A percentile compares a stretch with the other conserved stretches of the same genome.
Conservation (phyloP, 345 rosid species). For the Eucalyptus marginata region DNA sequence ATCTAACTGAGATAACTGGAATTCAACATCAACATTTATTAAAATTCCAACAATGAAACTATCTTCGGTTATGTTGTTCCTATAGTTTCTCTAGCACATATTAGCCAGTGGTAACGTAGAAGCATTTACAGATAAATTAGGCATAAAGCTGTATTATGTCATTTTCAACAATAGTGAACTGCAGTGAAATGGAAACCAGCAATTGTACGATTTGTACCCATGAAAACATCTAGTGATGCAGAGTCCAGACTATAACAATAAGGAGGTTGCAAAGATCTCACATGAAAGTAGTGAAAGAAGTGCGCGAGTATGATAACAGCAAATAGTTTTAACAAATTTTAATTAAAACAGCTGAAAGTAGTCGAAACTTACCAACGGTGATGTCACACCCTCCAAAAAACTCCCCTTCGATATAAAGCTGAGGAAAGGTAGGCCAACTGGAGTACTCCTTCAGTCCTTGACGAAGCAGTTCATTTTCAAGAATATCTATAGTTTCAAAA, state of each 20-base stretch:
- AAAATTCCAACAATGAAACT: not conserved
- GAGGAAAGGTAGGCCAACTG: constrained; percentile 95
- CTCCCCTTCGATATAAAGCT: constrained; percentile 84
- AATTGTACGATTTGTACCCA: not conserved
- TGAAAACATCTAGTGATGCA: not conserved
- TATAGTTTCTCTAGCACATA: not conserved
- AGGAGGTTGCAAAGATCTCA: not conserved
- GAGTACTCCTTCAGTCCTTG: constrained; percentile 91
- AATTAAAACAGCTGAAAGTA: not conserved
- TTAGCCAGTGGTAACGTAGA: not conserved
- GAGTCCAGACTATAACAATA: not conserved
- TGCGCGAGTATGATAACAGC: not conserved
- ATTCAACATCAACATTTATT: not conserved
- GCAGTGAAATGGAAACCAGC: not conserved
- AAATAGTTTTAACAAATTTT: not conserved
- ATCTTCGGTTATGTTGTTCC: not conserved
- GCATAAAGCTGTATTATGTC: not conserved
- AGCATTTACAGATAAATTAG: not conserved
- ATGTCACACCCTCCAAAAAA: constrained; percentile 95
- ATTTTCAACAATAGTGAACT: not conserved
- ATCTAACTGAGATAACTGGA: not conserved
- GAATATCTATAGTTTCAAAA: constrained; percentile 63
- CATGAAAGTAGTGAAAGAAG: not conserved
- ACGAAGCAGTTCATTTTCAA: constrained; percentile 81
- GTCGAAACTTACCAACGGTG: constrained; percentile 43